Conservation (phyloP, 805 yeast genomes). For the Yarrowia bubula region DNA sequence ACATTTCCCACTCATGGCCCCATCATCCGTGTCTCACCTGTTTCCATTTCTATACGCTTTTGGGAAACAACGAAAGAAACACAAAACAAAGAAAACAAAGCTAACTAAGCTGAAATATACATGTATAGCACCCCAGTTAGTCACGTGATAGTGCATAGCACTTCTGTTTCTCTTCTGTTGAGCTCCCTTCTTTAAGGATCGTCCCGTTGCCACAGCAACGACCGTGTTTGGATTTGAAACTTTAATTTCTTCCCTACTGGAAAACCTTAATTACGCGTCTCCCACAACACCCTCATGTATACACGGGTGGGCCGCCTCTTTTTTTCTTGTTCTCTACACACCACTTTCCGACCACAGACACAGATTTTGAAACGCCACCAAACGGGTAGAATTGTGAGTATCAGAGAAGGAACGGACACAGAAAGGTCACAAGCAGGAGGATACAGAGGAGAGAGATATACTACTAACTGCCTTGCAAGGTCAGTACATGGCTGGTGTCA, state of each 20-base stretch:
- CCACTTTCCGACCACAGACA: neutral
- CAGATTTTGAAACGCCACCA: neutral
- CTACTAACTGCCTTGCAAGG: neutral
- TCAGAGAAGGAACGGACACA: too few relatives aligned
- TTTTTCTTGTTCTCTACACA: neutral
- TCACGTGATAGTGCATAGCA: too few relatives aligned
- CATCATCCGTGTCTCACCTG: too few relatives aligned
- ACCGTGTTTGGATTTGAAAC: neutral
- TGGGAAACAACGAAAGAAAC: too few relatives aligned
- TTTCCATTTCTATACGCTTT: too few relatives aligned
- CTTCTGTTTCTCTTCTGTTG: neutral
- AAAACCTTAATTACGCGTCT: neutral
- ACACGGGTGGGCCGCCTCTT: neutral
- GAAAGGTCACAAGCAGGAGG: too few relatives aligned
- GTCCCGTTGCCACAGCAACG: neutral
- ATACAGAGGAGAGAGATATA: too few relatives aligned
- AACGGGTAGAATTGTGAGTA: neutral
- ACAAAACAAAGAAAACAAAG: too few relatives aligned
- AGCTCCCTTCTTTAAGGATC: neutral
- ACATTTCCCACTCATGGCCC: too few relatives aligned
- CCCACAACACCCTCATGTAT: neutral
- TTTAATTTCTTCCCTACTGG: neutral
- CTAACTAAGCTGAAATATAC: neutral
- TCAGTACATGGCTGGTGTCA: neutral
- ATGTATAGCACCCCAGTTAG: neutral